Base-by-base conservation (phyloP, 768 basidiomycete species). In the Boletus reticulatus region DNA sequence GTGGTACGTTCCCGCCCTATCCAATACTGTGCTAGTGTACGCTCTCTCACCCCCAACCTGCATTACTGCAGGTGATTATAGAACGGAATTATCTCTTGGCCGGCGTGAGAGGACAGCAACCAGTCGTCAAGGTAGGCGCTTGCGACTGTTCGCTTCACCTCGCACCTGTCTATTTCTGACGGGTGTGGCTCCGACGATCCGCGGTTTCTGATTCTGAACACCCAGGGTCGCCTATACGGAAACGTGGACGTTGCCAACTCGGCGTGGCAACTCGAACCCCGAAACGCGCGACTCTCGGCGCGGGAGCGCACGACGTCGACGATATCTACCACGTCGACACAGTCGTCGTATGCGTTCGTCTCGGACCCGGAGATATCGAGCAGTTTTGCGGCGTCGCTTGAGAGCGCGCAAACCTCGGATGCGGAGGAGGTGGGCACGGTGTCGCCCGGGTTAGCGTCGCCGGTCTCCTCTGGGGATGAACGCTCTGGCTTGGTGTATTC, bases 281-380 rank as follows among this genome's bases (percentile, higher is more conserved):
- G 80, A 34, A 71, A 72, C 14, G 76, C 80, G 20, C 64, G 70
- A 9, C 73, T 79, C 41, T 80, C 83, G 0, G 75, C 77, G 16
- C 77, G 90, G 63, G 88, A 87, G 55, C 84, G 89, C 19, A 92
- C 90, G 0, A 84, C 83, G 4, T 90, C 89, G 14, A 84, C 87
- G 14, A 75, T 85, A 7, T 91, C 89, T 10, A 88, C 88, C 2
- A 74, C 84, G 0, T 91, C 89, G 4, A 88, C 88, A 0, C 88
- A 83, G 29, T 92, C 90, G 19, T 92, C 90, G 0, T 92, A 84
- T 62, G 89, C 90, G 5, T 79, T 90, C 53, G 78, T 92, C 10
- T 91, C 90, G n/a, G 90, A 92, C 62, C 84, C 84, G 3, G 90
- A 92, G 60, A 87, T 92, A 49, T 89, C 89, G 6, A 91, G 88